These are phyloP conservation scores for Macroventuria anomochaeta DNA, from an alignment of 2,329 filamentous ascomycete genomes.

Conservation along the genomic window DNA sequence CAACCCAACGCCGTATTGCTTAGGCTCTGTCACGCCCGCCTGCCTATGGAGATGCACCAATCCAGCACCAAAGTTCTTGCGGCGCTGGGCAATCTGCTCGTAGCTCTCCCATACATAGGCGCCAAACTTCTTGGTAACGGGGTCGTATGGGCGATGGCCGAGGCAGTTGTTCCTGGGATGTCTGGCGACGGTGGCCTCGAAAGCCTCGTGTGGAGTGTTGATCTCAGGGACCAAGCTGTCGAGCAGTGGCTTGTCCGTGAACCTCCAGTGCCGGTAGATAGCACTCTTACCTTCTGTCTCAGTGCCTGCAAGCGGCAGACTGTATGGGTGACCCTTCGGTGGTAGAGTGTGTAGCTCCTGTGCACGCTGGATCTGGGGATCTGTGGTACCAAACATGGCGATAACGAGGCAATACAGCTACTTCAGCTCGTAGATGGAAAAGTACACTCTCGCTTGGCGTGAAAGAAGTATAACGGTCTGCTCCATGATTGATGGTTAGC, in stretches of 20 bases:
- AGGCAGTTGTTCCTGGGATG: constrained; percentile 74
- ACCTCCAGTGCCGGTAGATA: constrained; percentile 84
- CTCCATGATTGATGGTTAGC: constrained; percentile 3
- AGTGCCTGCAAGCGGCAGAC: constrained; percentile 76
- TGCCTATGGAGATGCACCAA: constrained; percentile 81
- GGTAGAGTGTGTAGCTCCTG: constrained; percentile 66
- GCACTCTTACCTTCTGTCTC: constrained; percentile 73
- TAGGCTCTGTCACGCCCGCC: constrained; percentile 67
- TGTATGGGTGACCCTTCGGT: constrained; percentile 78
- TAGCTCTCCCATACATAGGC: constrained; percentile 87
- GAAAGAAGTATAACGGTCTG: not conserved
- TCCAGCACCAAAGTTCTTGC: constrained; percentile 84
- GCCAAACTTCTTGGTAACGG: constrained; percentile 73
- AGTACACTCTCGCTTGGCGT: not conserved
- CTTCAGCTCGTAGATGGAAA: not conserved
- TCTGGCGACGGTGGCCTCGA: constrained; percentile 68
- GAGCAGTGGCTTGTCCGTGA: constrained; percentile 67
- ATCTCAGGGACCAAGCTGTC: constrained; percentile 64
- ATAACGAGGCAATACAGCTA: not conserved
- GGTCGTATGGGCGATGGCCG: constrained; percentile 81
- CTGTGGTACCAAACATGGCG: constrained; percentile 40
- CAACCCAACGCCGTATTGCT: constrained; percentile 74
- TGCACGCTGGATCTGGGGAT: constrained; percentile 42
- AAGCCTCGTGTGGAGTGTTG: constrained; percentile 78
- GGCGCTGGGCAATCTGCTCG: constrained; percentile 75